Base-by-base conservation (phyloP, 352 stramenopile genomes). In the Albugo laibachii region DNA sequence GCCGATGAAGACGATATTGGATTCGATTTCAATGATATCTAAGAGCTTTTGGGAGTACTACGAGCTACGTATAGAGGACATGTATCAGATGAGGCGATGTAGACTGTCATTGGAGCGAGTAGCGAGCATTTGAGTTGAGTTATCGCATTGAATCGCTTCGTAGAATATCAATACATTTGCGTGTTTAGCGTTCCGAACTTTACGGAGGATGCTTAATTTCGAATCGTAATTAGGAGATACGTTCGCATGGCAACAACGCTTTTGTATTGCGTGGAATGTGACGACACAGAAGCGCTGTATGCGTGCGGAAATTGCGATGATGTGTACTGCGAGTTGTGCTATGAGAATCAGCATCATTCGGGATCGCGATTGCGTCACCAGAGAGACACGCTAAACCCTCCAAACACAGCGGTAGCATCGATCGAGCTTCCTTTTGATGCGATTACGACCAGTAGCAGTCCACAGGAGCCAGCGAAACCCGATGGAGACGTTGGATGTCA, bases 11-110 rank as follows among this genome's bases (percentile, higher is more conserved):
- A 89, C 62, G 77, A 91, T 61, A 85, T 82, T 62, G 80, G 75
- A 54, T 91, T 93, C 55, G 77, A 93, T 50, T 93, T 93, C 47
- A 75, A 93, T 59, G 74, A 91, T 69, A 91, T 91, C 55, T 93
- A 86, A 81, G 56, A 14, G 24, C 24, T 31, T 31, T 31, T 31
- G 3, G 24, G n/a, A 3, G 24, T 31, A 31, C 24, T 10, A 3
- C 24, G 24, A 31, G 24, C 24, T 31, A 31, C 24, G 24, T 31
- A 31, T 31, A 31, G 24, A 31, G 24, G 24, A 8, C 3, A n/a
- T 10, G 8, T 8, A 8, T 31, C 24, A 31, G 24, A 31, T 31
- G 24, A 8, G 24, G 24, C 8, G n/a, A 31, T 8, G 8, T 31
- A 10, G 8, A 3, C 8, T 8, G 8, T 31, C 24, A 10, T 31